Evolutionary conservation across 192 early-diverging fungal species (phyloP).

Genomic region (Mortierella claussenii): DNA sequence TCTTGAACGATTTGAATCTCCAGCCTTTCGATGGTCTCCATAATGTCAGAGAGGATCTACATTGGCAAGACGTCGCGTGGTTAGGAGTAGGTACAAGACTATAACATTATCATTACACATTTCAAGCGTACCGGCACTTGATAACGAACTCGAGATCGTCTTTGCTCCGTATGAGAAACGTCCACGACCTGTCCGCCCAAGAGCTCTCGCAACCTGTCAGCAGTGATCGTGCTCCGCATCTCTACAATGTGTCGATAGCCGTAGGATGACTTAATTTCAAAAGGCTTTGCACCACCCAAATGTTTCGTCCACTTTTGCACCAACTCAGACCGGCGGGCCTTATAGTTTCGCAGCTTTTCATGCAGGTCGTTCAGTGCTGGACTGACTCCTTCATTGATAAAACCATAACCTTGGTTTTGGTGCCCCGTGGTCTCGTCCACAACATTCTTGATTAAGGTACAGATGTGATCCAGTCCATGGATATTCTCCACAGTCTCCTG

Average conservation of each 20-base stretch:
- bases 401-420: conserved; percentile 28
- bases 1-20: conserved; percentile 41
- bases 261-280: conserved; percentile 50
- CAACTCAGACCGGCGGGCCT: conserved; percentile 8
- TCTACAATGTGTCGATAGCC: conserved; percentile 50
- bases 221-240: conserved; percentile 25
- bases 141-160: conserved; percentile 30
- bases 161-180: conserved; percentile 39
- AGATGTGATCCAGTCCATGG: conserved; percentile 26
- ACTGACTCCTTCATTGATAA: conserved; percentile 39
- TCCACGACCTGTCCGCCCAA: conserved; percentile 31
- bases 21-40: conserved; percentile 39
- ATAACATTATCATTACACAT: too few relatives aligned
- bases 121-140: conserved; percentile 34
- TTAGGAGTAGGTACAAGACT: too few relatives aligned
- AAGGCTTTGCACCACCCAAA: conserved; percentile 32
- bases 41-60: conserved; percentile 23
- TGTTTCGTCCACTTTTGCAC: conserved; percentile 30
- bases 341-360: conserved; percentile 9
- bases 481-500: conserved; percentile 28
- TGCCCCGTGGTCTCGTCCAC: conserved; percentile 43
- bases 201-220: conserved; percentile 20
- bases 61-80: too few relatives aligned
- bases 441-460: conserved; percentile 33
- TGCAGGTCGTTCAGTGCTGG: conserved; percentile 26